Evolutionary conservation across 106 monocot genomes (phyloP), one percentile per base, ranked within the genome.

Genomic region (Dendrobium officinale): DNA sequence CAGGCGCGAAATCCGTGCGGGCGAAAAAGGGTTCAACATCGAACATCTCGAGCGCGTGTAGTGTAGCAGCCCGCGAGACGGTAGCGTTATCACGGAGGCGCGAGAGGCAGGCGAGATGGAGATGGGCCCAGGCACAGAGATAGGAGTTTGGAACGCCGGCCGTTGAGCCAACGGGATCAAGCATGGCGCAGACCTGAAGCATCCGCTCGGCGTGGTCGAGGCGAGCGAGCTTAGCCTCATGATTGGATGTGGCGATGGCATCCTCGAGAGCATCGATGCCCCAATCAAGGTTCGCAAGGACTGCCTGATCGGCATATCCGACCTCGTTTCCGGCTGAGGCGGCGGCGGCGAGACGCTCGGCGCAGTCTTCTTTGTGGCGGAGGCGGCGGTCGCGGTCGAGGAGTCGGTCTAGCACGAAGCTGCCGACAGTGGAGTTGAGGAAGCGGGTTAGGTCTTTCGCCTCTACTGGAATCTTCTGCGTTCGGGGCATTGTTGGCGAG

Each of bases 41-140:
- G 82, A 89, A 86, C 86, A 89, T 82, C 11, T 84, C 76, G 9
- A 89, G 79, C 0, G 78, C 79, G 55, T 86, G 83, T 22, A 56
- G 19, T 5, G 86, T 20, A 19, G 16, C 64, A 29, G 15, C 26
- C 55, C 59, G 9, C 5, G 74, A 74, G 68, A 41, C 8, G 20
- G 6, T 17, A 31, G 16, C 22, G 22, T 27, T 31, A 76, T 16
- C 67, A 4, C 84, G 84, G 73, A 86, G 86, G n/a, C 19, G 24
- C 27, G 22, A 67, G 47, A 89, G 84, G 48, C 27, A 84, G 22
- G 89, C 79, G 49, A 89, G 89, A 55, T 89, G 75, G 66, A 89
- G 89, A 72, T 89, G 89, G 9, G 89, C 86, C 89, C 89, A 89
- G 66, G 89, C 86, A 73, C 86, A 86, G 79, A 89, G 89, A 59